Evolutionary conservation across 768 basidiomycete species (phyloP).

Genomic region (Hydnomerulius pinastri): DNA sequence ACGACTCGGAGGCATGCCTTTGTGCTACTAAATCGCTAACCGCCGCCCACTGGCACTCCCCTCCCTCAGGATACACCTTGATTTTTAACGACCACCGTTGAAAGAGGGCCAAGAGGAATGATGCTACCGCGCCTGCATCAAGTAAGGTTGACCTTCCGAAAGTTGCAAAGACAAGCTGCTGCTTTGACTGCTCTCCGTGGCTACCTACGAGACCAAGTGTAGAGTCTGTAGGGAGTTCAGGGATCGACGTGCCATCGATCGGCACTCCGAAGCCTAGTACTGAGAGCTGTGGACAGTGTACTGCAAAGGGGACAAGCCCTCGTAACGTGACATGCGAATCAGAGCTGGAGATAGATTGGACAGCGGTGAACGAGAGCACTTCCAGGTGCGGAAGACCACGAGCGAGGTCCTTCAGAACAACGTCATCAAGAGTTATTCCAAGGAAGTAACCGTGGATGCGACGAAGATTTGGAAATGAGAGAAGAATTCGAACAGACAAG

Average conservation of each 20-base stretch:
- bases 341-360: not conserved
- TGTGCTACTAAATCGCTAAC: not conserved
- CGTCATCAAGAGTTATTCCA: not conserved
- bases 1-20: no score
- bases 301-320: not conserved
- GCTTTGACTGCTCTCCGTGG: not conserved
- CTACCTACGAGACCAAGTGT: not conserved
- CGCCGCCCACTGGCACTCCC: not conserved
- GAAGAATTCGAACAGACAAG: not conserved
- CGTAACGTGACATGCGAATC: not conserved
- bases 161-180: not conserved
- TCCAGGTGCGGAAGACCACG: not conserved
- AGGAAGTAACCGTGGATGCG: not conserved
- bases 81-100: not conserved
- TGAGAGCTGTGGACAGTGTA: not conserved
- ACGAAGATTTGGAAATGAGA: not conserved
- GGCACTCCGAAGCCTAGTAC: not conserved
- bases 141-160: not conserved
- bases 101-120: not conserved
- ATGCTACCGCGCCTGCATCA: not conserved
- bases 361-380: not conserved
- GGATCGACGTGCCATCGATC: not conserved
- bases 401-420: not conserved
- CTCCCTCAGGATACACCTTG: not conserved
- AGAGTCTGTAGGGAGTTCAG: not conserved